Base-by-base conservation (phyloP, 208 protist genomes). In the Lotmaria passim region DNA sequence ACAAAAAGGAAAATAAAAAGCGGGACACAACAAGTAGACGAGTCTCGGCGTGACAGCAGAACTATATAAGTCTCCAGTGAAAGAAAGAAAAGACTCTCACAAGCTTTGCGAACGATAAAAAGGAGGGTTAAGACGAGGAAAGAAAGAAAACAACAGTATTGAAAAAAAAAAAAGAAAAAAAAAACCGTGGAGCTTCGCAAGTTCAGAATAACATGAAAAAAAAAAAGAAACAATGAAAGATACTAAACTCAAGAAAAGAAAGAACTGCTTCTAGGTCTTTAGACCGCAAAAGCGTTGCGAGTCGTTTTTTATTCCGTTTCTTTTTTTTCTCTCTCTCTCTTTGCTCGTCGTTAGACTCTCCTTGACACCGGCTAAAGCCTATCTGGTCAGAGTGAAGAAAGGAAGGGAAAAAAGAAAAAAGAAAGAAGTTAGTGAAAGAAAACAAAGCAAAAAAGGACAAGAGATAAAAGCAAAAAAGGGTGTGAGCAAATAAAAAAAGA, bases 121-220 rank as follows among this genome's bases (percentile, higher is more conserved):
- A 51, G 28, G 38, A 41, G 38, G 38, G 14, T 7, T 41, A 14
- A 14, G 38, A 41, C 7, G 38, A 41, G 38, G 7, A 51, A 51
- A 21, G 3, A 30, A 38, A 21, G 17, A 73, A 73, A 75, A 58
- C 12, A 47, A 24, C 10, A 5, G 12, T 34, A 3, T 26, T 38
- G 34, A 60, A 51, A 62, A 50, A 26, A 31, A 51, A 67, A 31
- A n/a, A 26, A 53, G 31, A 33, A 39, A 58, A 23, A 38, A 26
- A 17, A n/a, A 55, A 21, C 28, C 10, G 5, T 46, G 5, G 15
- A 19, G 15, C n/a, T 46, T 17, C 23, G 10, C 47, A 31, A 30
- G 23, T 7, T 15, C 47, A 30, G 21, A 63, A 15, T 10, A 31
- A 48, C 21, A 57, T 30, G 51, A 46, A 19, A 0, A 58, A 58